A percentile compares a stretch with the other conserved stretches of the same genome.
Evolutionary conservation across 2,329 filamentous ascomycete genomes (phyloP).

Genomic region (Diaporthe citriasiana): DNA sequence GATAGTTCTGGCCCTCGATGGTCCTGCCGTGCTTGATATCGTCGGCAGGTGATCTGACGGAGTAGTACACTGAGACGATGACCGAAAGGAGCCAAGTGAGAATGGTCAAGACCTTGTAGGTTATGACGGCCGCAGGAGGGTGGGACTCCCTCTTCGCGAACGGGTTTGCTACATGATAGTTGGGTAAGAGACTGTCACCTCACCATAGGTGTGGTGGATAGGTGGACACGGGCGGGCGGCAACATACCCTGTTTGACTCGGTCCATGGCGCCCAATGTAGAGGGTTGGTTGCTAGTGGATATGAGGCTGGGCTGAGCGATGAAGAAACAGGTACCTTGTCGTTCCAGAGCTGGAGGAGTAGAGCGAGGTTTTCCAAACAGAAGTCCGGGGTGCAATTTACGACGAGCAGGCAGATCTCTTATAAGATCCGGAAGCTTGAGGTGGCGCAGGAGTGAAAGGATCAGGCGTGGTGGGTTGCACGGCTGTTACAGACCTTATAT

Average conservation of each 20-base stretch:
- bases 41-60: slow-evolving; percentile 74
- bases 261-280: slow-evolving; percentile 36
- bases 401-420: slow-evolving; percentile 27
- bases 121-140: slow-evolving; percentile 70
- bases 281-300: background rate
- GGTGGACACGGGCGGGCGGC: background rate
- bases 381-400: background rate
- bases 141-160: slow-evolving; percentile 80
- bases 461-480: slow-evolving; percentile 21
- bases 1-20: slow-evolving; percentile 82
- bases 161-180: slow-evolving; percentile 73
- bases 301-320: background rate
- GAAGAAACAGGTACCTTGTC: background rate
- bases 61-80: slow-evolving; percentile 81
- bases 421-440: slow-evolving; percentile 6
- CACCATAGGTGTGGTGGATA: background rate
- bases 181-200: slow-evolving; percentile 3
- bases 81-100: slow-evolving; percentile 82
- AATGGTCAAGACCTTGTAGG: slow-evolving; percentile 83
- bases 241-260: slow-evolving; percentile 40
- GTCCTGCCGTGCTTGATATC: slow-evolving; percentile 70
- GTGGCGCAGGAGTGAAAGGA: slow-evolving; percentile 23
- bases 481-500: slow-evolving; percentile 25
- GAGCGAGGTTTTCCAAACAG: background rate
- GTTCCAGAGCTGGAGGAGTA: background rate